Evolutionary conservation across 1,284 basidiomycete species (phyloP), one percentile per base, ranked within the genome.

Genomic region (Volvariella volvacea): DNA sequence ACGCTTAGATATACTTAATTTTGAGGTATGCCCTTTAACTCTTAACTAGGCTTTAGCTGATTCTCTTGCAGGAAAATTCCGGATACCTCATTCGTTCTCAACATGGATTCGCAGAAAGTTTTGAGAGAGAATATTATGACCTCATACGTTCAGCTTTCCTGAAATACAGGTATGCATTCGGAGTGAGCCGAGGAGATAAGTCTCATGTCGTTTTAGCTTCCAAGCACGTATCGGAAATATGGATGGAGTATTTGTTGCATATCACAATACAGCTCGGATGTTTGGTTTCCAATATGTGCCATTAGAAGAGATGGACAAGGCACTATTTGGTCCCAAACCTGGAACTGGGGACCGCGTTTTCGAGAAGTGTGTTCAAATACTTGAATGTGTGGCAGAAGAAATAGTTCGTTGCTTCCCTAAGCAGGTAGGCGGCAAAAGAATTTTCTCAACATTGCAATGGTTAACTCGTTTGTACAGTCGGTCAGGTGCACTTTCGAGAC

Each of bases 251-350:
- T 82, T 99, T 55, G 80, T 97, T 22, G 90, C 93, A 7, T 97
- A 96, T 60, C 95, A 99, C 63, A 97, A 95, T 52, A 96, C 92
- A 0, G 76, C 78, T 6, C 75, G 78, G 12, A 79, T 95, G 46
- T 95, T 94, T 57, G 95, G 95, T 0, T 98, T 98, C 70, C 92
- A 98, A 63, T 99, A 99, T 59, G 67, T 97, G 25, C 76, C 91
- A 1, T 67, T 95, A 40, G 71, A 80, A 45, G 92, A 97, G 59
- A 92, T 99, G 83, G 94, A 98, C 54, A 64, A 75, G 41, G 71
- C 80, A 9, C 61, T 98, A 0, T 96, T 88, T 56, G 91, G 91
- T 16, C 66, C 56, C 16, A 55, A 64, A 3, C 51, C 57, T 4
- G 72, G 69, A 1, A 60, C 79, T 43, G 93, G 90, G 2, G 72